These are phyloP conservation scores for Cryphonectria parasitica DNA, from an alignment of 2,329 filamentous ascomycete species.

Conservation along the genomic window DNA sequence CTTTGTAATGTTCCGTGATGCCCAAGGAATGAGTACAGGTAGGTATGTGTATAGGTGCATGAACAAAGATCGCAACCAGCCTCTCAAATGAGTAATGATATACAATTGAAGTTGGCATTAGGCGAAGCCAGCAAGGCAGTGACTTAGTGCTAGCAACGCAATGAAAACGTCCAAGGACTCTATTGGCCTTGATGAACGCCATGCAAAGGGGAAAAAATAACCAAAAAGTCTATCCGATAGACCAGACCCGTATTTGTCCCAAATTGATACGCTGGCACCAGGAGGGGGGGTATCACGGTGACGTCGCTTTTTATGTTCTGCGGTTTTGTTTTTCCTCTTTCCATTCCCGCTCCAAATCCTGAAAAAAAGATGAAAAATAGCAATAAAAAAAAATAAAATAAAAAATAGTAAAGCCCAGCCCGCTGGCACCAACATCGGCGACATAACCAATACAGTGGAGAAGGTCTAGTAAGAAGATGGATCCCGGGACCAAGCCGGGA, in stretches of 20 bases:
- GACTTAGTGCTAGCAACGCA: neutral
- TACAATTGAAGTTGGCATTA: neutral
- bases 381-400: too few species aligned
- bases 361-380: neutral
- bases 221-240: neutral
- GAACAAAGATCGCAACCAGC: neutral
- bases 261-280: slow-evolving; percentile 12
- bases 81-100: neutral
- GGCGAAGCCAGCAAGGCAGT: neutral
- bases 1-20: neutral
- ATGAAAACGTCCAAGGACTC: neutral
- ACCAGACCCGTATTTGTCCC: neutral
- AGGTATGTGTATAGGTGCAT: neutral
- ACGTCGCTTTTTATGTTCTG: neutral
- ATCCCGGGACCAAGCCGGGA: neutral
- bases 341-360: neutral
- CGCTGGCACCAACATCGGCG: slow-evolving; percentile 14
- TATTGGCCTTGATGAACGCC: neutral
- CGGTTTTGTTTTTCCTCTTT: neutral
- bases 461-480: neutral
- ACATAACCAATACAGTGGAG: neutral
- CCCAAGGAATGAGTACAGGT: neutral
- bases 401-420: slow-evolving; percentile 17
- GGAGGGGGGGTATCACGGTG: slow-evolving; percentile 3
- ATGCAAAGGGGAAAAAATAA: neutral